Percentiles rank a stretch among this genome's conserved stretches.
phyloP scores from a whole-genome alignment of 495 filamentous ascomycete species.

The Cetradonia linearis region DNA sequence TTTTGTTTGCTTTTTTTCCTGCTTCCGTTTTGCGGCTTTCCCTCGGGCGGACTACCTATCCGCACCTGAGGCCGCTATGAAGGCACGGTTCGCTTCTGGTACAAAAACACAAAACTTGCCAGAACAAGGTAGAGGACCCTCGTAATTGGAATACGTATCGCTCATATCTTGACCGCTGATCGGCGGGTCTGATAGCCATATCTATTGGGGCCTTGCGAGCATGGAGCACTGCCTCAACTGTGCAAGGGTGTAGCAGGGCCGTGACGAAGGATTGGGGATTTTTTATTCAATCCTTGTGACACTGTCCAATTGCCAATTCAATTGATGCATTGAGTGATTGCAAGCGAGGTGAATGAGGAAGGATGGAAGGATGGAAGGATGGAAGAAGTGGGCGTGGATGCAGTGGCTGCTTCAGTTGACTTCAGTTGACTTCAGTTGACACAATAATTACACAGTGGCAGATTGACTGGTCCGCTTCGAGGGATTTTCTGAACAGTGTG shows the following conservation, averaged over 20 bases:
- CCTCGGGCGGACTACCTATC: background rate
- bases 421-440: constrained; percentile 9
- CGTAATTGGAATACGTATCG: constrained; percentile 4
- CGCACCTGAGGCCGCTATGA: too few species aligned
- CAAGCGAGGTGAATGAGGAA: background rate
- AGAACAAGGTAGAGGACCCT: background rate
- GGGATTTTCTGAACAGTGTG: background rate
- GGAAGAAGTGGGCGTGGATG: background rate
- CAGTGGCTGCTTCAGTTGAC: background rate
- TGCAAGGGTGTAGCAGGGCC: background rate
- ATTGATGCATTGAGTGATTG: background rate
- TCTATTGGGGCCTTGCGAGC: background rate
- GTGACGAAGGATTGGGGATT: background rate
- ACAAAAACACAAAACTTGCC: background rate
- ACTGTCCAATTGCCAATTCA: too few species aligned
- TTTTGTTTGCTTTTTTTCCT: background rate
- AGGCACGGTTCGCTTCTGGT: background rate
- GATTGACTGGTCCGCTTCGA: constrained; percentile 3
- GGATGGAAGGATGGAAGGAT: background rate
- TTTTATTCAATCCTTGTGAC: constrained; percentile 6
- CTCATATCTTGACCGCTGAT: constrained; percentile 6
- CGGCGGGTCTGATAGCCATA: background rate
- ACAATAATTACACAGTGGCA: background rate
- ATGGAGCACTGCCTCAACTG: background rate
- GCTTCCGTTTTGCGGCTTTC: background rate